Evolutionary conservation across 306 rosid genomes (phyloP).

Genomic region (Acacia crassicarpa): DNA sequence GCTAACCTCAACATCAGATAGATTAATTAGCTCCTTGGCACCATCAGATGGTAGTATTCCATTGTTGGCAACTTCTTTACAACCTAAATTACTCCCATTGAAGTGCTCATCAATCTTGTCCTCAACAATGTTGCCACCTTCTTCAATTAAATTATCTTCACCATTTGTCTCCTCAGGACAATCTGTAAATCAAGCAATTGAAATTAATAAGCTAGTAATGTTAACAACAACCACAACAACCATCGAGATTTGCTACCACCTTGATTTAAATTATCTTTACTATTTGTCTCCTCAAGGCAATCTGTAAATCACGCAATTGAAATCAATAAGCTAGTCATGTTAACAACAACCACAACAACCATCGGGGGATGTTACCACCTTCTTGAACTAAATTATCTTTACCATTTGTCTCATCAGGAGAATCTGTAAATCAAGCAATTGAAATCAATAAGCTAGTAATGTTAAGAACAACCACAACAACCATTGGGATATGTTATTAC

Average conservation of each 20-base stretch:
- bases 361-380: not conserved
- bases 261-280: not conserved
- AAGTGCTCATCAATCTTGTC: constrained; percentile 26
- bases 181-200: constrained; percentile 42
- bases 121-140: constrained; percentile 28
- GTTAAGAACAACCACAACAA: constrained; percentile 9
- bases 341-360: not conserved
- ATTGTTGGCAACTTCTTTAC: constrained; percentile 28
- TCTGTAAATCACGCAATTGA: constrained; percentile 42
- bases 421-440: constrained; percentile 41
- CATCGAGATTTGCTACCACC: not conserved
- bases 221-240: not conserved
- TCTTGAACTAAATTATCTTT: constrained; percentile 14
- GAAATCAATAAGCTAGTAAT: constrained; percentile 1
- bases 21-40: constrained; percentile 23
- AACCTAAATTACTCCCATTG: constrained; percentile 27
- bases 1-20: constrained; percentile 39
- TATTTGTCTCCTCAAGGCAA: constrained; percentile 29
- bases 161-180: constrained; percentile 28
- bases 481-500: not conserved
- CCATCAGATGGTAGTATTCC: constrained; percentile 24
- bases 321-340: not conserved
- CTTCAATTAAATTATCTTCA: constrained; percentile 1
- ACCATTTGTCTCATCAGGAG: constrained; percentile 30
- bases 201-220: not conserved